Evolutionary conservation across 2,329 filamentous ascomycete genomes (phyloP).

Genomic region (Pseudogymnoascus sp.): DNA sequence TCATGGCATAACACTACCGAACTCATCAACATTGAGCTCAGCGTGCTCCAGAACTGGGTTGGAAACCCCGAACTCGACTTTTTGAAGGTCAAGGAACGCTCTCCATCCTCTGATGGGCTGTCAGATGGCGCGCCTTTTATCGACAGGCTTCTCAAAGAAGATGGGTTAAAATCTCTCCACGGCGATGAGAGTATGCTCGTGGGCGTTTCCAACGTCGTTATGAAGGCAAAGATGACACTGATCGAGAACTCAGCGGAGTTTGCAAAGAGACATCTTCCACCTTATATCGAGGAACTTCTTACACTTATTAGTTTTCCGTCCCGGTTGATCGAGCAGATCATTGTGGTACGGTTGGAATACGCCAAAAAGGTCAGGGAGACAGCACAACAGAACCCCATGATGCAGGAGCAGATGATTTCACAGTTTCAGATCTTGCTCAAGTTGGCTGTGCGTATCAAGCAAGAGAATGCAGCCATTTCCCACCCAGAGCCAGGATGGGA

Average conservation of each 20-base stretch:
- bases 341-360: constrained; percentile 82
- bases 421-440: constrained; percentile 92
- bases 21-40: constrained; percentile 89
- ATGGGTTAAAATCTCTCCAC: constrained; percentile 85
- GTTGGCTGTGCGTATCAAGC: constrained; percentile 86
- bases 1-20: constrained; percentile 97
- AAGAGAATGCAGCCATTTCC: constrained; percentile 75
- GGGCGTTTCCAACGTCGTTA: constrained; percentile 76
- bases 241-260: constrained; percentile 82
- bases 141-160: constrained; percentile 90
- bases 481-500: constrained; percentile 90
- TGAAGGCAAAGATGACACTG: constrained; percentile 85
- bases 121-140: constrained; percentile 89
- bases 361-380: constrained; percentile 94
- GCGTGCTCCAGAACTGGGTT: constrained; percentile 90
- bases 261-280: constrained; percentile 79
- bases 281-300: constrained; percentile 92
- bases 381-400: constrained; percentile 81
- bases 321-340: constrained; percentile 91
- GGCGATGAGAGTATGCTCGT: constrained; percentile 79
- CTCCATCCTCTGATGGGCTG: constrained; percentile 62
- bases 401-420: constrained; percentile 95
- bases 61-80: constrained; percentile 95
- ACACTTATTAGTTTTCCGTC: constrained; percentile 97
- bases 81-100: constrained; percentile 61